phyloP scores from a whole-genome alignment of 148 eudicot genomes.

The Vaccinium myrtillus region DNA sequence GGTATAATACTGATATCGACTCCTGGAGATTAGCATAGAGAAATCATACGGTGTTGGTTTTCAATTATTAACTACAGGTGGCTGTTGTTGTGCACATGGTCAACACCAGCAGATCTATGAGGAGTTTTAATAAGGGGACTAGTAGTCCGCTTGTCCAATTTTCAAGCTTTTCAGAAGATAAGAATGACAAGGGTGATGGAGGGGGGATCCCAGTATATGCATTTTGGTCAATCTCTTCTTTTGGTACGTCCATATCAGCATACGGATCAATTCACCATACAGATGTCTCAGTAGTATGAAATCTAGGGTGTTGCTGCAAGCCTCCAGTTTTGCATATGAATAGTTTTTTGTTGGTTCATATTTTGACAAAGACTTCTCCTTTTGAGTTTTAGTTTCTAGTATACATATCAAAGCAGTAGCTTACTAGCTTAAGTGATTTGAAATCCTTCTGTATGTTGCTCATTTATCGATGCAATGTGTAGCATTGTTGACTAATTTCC shows the following conservation, averaged over 20 bases:
- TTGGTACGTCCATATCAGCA: slow-evolving; percentile 52
- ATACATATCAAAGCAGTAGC: background rate
- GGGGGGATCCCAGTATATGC: slow-evolving; percentile 75
- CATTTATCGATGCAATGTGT: background rate
- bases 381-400: background rate
- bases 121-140: slow-evolving; percentile 53
- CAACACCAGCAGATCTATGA: slow-evolving; percentile 63
- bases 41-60: background rate
- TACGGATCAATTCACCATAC: background rate
- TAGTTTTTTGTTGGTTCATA: background rate
- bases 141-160: slow-evolving; percentile 61
- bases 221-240: slow-evolving; percentile 53
- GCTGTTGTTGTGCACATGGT: slow-evolving; percentile 49
- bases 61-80: slow-evolving; percentile 42
- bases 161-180: slow-evolving; percentile 44
- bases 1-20: background rate
- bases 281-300: background rate
- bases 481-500: background rate
- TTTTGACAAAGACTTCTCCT: background rate
- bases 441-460: background rate
- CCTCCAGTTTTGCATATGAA: background rate
- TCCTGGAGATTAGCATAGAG: background rate
- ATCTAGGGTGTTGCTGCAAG: background rate
- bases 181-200: slow-evolving; percentile 77
- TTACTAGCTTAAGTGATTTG: background rate